These are phyloP conservation scores for Coemansia sp. DNA, from an alignment of 371 early-diverging fungal species.

Conservation along the genomic window DNA sequence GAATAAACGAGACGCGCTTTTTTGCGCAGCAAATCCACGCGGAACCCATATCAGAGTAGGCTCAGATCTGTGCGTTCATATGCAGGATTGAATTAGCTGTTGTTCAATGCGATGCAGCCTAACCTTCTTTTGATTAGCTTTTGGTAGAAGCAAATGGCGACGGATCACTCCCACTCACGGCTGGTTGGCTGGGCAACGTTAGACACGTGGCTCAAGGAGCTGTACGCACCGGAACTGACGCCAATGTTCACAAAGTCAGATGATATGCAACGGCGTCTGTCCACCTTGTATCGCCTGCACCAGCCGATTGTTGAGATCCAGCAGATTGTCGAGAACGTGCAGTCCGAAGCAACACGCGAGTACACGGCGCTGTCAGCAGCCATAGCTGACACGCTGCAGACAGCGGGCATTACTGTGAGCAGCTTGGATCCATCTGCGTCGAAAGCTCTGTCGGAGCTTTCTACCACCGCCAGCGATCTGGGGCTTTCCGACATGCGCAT, in stretches of 20 bases:
- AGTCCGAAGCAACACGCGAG: conserved; percentile 24
- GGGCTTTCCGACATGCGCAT: conserved; percentile 17
- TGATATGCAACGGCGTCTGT: conserved; percentile 17
- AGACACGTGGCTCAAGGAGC: conserved; percentile 30
- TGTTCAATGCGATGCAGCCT: background rate
- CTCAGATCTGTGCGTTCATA: background rate
- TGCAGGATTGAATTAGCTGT: background rate
- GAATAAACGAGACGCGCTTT: background rate
- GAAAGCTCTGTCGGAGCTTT: conserved; percentile 24
- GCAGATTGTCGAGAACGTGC: conserved; percentile 9
- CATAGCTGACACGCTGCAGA: conserved; percentile 10
- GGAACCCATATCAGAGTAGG: conserved; percentile 5
- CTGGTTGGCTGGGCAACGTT: conserved; percentile 16
- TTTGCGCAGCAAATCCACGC: conserved; percentile 6
- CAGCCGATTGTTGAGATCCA: background rate
- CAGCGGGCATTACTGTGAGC: conserved; percentile 11
- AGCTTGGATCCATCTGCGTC: conserved; percentile 14
- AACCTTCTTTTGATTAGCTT: background rate
- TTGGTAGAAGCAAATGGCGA: background rate
- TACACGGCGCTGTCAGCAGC: conserved; percentile 22
- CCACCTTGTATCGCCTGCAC: conserved; percentile 12
- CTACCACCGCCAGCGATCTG: conserved; percentile 14
- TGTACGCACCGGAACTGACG: conserved; percentile 32
- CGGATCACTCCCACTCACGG: background rate
- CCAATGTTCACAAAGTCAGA: conserved; percentile 13